Conservation (phyloP, 2,329 filamentous ascomycete genomes). For the Corinectria fuckeliana region DNA sequence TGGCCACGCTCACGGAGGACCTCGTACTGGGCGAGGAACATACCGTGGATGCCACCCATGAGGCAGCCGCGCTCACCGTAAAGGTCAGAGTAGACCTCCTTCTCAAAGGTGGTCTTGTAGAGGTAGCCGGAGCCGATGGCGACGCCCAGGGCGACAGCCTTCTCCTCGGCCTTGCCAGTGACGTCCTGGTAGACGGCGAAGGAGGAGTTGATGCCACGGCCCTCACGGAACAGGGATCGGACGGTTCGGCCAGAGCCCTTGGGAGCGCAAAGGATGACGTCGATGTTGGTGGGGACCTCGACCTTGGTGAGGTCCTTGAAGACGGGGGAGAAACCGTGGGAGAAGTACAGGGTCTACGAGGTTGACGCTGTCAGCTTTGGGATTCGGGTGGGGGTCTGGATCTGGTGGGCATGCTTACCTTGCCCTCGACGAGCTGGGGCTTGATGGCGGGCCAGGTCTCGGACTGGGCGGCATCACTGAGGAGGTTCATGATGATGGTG, state of each 20-base stretch:
- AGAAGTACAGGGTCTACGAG: conserved; percentile 95
- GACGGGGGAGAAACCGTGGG: conserved; percentile 99
- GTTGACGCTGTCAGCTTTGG: conserved; percentile 31
- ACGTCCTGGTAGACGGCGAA: conserved; percentile 99
- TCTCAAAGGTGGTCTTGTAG: conserved; percentile 99
- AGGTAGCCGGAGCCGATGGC: conserved; percentile 98
- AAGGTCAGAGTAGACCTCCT: conserved; percentile 99
- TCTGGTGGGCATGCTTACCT: conserved; percentile 65
- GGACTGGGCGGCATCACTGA: conserved; percentile 95
- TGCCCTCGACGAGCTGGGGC: conserved; percentile 97
- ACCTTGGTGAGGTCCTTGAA: conserved; percentile 99
- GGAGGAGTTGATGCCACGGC: conserved; percentile 99
- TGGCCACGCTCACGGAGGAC: conserved; percentile 98
- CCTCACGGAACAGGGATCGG: conserved; percentile 98
- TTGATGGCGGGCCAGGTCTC: conserved; percentile 99
- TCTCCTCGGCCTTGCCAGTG: conserved; percentile 97
- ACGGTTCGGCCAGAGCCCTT: conserved; percentile 99
- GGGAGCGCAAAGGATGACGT: conserved; percentile 98
- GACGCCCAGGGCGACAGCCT: conserved; percentile 94
- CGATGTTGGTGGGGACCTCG: conserved; percentile 92
- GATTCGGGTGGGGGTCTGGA: neutral
- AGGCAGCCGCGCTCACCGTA: conserved; percentile 99
- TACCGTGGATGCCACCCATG: conserved; percentile 99
- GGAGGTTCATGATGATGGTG: conserved; percentile 98
- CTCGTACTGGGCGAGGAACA: conserved; percentile 99